These are phyloP conservation scores for Omphalotus guepiniiformis DNA, from an alignment of 768 basidiomycete genomes.

Conservation along the genomic window DNA sequence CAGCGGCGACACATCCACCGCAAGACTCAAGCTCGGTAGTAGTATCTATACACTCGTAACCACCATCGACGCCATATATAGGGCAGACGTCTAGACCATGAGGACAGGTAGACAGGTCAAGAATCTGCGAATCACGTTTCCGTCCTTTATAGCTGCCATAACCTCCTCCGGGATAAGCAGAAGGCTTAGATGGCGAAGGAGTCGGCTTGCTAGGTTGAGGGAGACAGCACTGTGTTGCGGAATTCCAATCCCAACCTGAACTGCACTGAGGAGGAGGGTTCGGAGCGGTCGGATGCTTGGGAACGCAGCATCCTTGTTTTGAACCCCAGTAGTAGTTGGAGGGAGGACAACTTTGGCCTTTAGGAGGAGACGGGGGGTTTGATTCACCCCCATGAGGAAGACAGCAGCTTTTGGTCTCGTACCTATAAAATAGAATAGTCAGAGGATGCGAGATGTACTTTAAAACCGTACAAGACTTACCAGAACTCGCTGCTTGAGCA, in stretches of 20 bases:
- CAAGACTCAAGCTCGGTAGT: constrained; percentile 62
- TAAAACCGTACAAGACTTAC: constrained; percentile 17
- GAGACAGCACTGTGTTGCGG: constrained; percentile 37
- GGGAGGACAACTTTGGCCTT: constrained; percentile 41
- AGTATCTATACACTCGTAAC: constrained; percentile 65
- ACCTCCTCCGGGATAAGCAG: constrained; percentile 23
- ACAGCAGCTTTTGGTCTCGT: constrained; percentile 33
- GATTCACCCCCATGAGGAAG: constrained; percentile 37
- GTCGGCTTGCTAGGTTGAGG: constrained; percentile 26
- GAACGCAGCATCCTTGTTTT: constrained; percentile 49
- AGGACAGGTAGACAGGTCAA: constrained; percentile 45
- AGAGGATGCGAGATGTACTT: neutral
- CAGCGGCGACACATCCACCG: constrained; percentile 68
- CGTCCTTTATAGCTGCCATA: constrained; percentile 16
- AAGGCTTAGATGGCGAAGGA: constrained; percentile 32
- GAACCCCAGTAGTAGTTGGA: constrained; percentile 45
- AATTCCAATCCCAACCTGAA: constrained; percentile 42
- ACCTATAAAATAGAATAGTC: constrained; percentile 19
- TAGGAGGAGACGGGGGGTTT: constrained; percentile 42
- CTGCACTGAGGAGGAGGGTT: constrained; percentile 45
- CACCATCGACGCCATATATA: constrained; percentile 33
- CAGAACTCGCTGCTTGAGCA: constrained; percentile 30
- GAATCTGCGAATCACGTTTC: constrained; percentile 28
- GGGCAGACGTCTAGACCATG: constrained; percentile 53
- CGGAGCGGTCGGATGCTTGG: constrained; percentile 34